Conservation (phyloP, 2,329 filamentous ascomycete genomes). For the Parasarocladium wereldwijsianum region DNA sequence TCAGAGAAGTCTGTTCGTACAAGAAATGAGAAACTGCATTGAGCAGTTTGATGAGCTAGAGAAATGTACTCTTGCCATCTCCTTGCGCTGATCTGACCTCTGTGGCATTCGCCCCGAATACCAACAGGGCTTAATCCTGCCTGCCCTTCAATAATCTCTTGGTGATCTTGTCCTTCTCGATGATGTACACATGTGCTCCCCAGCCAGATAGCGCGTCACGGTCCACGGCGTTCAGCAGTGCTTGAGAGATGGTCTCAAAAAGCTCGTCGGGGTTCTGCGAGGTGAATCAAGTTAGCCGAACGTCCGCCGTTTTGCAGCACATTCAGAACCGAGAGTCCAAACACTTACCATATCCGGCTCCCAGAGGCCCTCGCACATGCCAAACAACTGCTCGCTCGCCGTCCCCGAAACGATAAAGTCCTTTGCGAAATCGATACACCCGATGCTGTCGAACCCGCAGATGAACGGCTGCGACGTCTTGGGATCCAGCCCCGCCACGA, state of each 20-base stretch:
- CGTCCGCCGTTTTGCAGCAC: constrained; percentile 8
- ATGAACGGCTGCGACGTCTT: constrained; percentile 94
- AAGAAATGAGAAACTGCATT: too few species aligned
- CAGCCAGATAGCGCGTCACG: constrained; percentile 93
- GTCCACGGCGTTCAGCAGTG: constrained; percentile 88
- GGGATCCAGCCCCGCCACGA: constrained; percentile 87
- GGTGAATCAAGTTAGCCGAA: background rate
- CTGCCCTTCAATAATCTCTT: constrained; percentile 96
- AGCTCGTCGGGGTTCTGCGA: constrained; percentile 73
- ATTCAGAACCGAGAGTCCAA: background rate
- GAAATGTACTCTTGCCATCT: too few species aligned
- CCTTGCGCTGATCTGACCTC: constrained; percentile 19
- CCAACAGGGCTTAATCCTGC: too few species aligned
- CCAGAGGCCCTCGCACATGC: constrained; percentile 96
- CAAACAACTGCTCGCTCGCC: constrained; percentile 92
- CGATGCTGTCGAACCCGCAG: constrained; percentile 97
- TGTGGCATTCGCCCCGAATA: too few species aligned
- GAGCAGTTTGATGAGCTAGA: too few species aligned
- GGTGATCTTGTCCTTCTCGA: constrained; percentile 99
- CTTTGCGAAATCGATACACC: constrained; percentile 98
- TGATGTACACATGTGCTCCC: constrained; percentile 98
- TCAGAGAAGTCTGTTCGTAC: too few species aligned
- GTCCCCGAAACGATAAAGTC: constrained; percentile 98
- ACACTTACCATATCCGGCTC: constrained; percentile 80
- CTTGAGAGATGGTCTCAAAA: constrained; percentile 96